Conservation (phyloP, 2,329 filamentous ascomycete genomes). For the Colletotrichum phormii region DNA sequence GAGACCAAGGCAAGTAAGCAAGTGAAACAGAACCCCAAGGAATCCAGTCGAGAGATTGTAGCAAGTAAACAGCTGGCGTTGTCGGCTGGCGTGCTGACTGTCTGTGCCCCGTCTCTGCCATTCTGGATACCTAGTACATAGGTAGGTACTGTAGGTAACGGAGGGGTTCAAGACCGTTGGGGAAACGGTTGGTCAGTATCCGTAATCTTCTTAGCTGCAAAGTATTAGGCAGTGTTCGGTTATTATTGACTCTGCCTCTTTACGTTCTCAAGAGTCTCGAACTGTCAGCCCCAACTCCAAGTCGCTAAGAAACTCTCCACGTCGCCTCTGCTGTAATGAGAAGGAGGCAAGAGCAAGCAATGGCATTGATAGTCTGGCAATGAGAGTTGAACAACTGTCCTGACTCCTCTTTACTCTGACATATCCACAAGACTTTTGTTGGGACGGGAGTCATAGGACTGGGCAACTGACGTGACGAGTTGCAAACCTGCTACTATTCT, state of each 20-base stretch:
- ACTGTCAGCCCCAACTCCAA: neutral
- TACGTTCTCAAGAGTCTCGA: neutral
- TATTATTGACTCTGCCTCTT: neutral
- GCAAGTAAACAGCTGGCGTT: conserved; percentile 16
- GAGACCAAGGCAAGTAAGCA: conserved; percentile 10
- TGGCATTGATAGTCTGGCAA: neutral
- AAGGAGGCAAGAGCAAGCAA: neutral
- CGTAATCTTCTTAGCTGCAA: neutral
- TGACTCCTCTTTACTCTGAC: neutral
- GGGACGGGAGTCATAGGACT: neutral
- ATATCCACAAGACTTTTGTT: neutral
- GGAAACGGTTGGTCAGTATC: neutral
- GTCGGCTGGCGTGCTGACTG: neutral
- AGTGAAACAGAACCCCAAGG: conserved; percentile 39
- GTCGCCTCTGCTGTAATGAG: neutral
- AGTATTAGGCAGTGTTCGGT: neutral
- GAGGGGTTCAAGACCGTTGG: neutral
- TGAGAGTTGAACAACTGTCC: conserved; percentile 13
- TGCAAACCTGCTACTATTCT: conserved; percentile 7
- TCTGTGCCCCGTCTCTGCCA: neutral
- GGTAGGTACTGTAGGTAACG: neutral
- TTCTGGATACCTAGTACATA: neutral
- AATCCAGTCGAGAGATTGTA: conserved; percentile 28
- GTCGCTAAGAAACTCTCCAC: neutral
- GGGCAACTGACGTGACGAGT: neutral